A percentile compares a stretch with the other conserved stretches of the same genome.
phyloP scores from a whole-genome alignment of 2,329 filamentous ascomycete genomes.

The Orbilia oligospora region DNA sequence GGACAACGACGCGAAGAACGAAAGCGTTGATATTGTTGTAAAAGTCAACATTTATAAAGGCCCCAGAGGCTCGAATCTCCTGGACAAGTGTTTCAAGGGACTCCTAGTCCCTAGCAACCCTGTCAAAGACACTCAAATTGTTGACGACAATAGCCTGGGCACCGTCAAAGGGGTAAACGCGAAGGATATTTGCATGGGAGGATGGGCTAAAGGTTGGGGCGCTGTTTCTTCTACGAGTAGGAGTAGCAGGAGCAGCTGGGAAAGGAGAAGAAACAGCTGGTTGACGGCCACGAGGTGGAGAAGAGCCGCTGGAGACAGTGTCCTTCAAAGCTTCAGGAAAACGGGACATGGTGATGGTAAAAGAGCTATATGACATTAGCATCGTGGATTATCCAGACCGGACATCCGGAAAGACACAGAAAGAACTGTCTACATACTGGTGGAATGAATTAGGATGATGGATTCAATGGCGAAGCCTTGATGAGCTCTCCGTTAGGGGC shows the following conservation, averaged over 20 bases:
- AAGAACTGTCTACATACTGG: background rate
- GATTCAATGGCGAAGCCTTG: background rate
- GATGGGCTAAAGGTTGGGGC: background rate
- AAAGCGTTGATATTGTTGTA: background rate
- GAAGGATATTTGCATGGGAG: background rate
- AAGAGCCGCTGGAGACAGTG: background rate
- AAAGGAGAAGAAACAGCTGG: background rate
- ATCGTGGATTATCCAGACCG: too few species aligned
- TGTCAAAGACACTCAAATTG: slow-evolving; percentile 20
- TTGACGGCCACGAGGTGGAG: background rate
- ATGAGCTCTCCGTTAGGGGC: background rate
- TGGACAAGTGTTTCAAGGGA: slow-evolving; percentile 7
- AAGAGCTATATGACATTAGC: background rate
- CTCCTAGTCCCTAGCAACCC: slow-evolving; percentile 8
- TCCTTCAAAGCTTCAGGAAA: background rate
- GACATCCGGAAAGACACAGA: background rate
- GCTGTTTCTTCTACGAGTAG: slow-evolving; percentile 4
- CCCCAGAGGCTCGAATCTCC: background rate
- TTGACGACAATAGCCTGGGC: slow-evolving; percentile 2
- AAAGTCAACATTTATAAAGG: background rate
- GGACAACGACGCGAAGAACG: slow-evolving; percentile 1
- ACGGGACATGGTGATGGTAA: background rate
- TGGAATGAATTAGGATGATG: background rate
- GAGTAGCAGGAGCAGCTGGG: background rate
- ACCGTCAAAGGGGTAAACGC: background rate